Evolutionary conservation across 805 yeast genomes (phyloP), one percentile per base, ranked within the genome.

Genomic region (Saccharomycopsis fermentans): DNA sequence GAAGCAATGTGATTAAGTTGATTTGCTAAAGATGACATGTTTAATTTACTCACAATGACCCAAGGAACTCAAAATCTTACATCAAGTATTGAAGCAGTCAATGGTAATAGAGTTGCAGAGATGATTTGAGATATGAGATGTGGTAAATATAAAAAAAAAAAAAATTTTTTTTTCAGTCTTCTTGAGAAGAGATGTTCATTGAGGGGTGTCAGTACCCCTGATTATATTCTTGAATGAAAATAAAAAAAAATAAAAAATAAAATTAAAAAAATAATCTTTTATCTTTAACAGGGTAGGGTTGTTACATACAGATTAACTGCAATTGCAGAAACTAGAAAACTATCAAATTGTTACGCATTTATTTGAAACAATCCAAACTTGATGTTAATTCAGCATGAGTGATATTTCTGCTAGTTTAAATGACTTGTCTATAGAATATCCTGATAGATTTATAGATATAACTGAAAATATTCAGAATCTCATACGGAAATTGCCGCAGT

Each of bases 1-100:
- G 76, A 76, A 36, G 84, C 81, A 63, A 92, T 82, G 40, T 79
- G 82, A 63, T 87, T 79, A 66, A 92, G 78, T 78, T 92, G 99
- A 61, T 82, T 82, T 47, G 94, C 87, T 73, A 92, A 81, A 58
- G 91, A 83, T 55, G 54, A 55, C 58, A 55, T 50, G 12, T 34
- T n/a, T 17, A 17, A 17, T 39, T 4, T 17, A 9, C 9, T 3
- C 47, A 17, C 19, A 6, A 17, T 39, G 24, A n/a, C 47, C 24
- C 47, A 21, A 39, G 47, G 9, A 39, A 21, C 47, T n/a, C 19
- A 1, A 39, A 39, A n/a, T 4, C 19, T 6, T 6, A 9, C 35
- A 32, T 2, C 35, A 32, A 6, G 12, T 32, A 6, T 9, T 32
- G 35, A 9, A 9, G 9, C 9, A 2, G 12, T 9, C 12, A 9